Conservation (phyloP, 495 filamentous ascomycete species). For the Aeminium ludgeri region DNA sequence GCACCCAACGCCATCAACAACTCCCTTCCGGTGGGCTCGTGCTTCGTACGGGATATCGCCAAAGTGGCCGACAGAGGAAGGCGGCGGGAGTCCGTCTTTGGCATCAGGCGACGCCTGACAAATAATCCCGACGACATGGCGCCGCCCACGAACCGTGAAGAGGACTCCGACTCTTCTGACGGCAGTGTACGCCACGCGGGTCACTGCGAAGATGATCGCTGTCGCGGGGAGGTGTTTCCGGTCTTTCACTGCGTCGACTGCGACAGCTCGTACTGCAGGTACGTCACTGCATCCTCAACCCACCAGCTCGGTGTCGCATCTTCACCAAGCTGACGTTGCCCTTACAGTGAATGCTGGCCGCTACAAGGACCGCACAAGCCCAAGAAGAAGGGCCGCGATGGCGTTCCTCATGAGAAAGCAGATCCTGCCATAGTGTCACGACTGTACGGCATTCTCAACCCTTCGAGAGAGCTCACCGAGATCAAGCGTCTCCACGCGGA, state of each 20-base stretch:
- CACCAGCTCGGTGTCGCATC: not conserved
- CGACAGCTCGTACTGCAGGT: slow-evolving; percentile 16
- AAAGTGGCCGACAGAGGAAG: too few species aligned
- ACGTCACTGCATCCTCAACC: not conserved
- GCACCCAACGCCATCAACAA: too few species aligned
- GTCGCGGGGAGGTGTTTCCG: slow-evolving; percentile 4
- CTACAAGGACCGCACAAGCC: slow-evolving; percentile 14
- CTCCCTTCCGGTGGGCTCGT: too few species aligned
- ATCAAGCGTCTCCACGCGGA: slow-evolving; percentile 12
- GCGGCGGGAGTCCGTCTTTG: too few species aligned
- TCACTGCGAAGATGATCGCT: slow-evolving; percentile 13
- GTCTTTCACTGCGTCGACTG: slow-evolving; percentile 15
- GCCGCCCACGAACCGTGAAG: not conserved
- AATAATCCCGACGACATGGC: slow-evolving; percentile 1
- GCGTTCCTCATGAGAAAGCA: slow-evolving; percentile 17
- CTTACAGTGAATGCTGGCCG: slow-evolving; percentile 14
- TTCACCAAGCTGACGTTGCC: not conserved
- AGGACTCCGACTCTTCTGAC: slow-evolving; percentile 2
- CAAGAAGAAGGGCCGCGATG: slow-evolving; percentile 12
- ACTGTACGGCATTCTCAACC: slow-evolving; percentile 10
- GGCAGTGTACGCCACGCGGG: slow-evolving; percentile 2
- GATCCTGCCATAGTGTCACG: slow-evolving; percentile 8
- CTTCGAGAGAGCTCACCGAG: slow-evolving; percentile 4
- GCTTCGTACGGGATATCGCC: too few species aligned
- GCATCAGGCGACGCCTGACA: not conserved